phyloP scores from a whole-genome alignment of 2,329 filamentous ascomycete species.

The Aspergillus fumigatiaffinis region DNA sequence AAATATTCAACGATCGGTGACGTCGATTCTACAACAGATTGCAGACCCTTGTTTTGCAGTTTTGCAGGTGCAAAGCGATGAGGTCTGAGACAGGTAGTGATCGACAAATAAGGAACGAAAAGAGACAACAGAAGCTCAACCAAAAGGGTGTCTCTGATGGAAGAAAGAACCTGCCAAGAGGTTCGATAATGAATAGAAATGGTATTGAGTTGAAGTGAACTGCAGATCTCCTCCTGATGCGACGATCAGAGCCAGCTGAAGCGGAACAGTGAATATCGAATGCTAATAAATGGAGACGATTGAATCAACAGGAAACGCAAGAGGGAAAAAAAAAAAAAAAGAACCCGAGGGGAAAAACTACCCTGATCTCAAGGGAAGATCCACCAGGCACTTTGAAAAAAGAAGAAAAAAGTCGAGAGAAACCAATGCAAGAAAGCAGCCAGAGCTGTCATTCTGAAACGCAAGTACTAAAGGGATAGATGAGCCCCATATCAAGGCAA shows the following conservation, averaged over 20 bases:
- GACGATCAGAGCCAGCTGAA: conserved; percentile 14
- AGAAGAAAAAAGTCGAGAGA: not conserved
- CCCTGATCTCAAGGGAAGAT: not conserved
- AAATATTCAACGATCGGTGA: not conserved
- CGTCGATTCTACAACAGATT: not conserved
- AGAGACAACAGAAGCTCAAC: not conserved
- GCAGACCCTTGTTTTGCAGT: not conserved
- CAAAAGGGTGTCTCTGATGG: not conserved
- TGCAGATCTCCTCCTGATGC: not conserved
- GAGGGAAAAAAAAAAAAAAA: not conserved
- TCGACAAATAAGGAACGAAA: not conserved
- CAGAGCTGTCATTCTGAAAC: conserved; percentile 3
- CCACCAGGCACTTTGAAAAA: not conserved
- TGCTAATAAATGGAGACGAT: not conserved
- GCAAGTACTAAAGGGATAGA: not conserved
- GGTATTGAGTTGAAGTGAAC: not conserved
- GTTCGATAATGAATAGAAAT: not conserved
- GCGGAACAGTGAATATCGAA: not conserved
- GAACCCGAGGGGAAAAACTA: conserved; percentile 1
- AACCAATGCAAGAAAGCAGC: not conserved
- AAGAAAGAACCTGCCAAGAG: not conserved
- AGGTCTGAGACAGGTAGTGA: not conserved
- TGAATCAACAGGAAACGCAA: conserved; percentile 2
- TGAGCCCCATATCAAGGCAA: not conserved
- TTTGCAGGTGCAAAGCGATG: not conserved